Percentiles rank a stretch among this genome's conserved stretches.
These are phyloP conservation scores for Ormosia semicastrata DNA, from an alignment of 306 rosid species.

Conservation along the genomic window DNA sequence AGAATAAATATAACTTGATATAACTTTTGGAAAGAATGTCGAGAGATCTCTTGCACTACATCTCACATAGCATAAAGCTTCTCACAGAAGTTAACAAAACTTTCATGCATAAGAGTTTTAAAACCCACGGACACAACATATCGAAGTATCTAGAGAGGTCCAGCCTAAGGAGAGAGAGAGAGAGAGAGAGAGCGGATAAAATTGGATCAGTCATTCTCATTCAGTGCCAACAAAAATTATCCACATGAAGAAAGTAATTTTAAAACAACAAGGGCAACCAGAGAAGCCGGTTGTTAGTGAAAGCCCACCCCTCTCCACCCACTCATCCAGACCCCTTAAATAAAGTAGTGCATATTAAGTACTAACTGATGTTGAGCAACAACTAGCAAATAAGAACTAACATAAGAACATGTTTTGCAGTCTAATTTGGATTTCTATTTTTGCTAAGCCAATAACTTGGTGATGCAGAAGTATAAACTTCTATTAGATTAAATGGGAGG, in stretches of 20 bases:
- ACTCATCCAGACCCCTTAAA: neutral
- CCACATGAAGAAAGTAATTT: neutral
- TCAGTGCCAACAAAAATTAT: neutral
- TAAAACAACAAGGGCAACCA: neutral
- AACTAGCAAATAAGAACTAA: neutral
- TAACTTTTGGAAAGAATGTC: constrained; percentile 8
- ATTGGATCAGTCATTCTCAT: neutral
- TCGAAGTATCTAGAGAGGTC: neutral
- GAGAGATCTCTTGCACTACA: neutral
- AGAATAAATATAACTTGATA: neutral
- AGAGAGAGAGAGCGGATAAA: neutral
- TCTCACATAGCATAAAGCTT: neutral
- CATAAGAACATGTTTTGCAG: neutral
- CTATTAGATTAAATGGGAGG: neutral
- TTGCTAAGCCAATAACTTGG: neutral
- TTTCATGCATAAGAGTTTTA: neutral
- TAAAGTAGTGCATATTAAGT: neutral
- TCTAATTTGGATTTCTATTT: neutral
- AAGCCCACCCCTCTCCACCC: neutral
- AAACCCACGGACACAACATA: constrained; percentile 8
- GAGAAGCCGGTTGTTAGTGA: neutral
- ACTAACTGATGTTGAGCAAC: constrained; percentile 13
- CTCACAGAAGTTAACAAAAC: neutral
- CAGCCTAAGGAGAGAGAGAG: neutral
- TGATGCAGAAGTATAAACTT: neutral